Conservation (phyloP, 768 basidiomycete species). For the Russula foetens region DNA sequence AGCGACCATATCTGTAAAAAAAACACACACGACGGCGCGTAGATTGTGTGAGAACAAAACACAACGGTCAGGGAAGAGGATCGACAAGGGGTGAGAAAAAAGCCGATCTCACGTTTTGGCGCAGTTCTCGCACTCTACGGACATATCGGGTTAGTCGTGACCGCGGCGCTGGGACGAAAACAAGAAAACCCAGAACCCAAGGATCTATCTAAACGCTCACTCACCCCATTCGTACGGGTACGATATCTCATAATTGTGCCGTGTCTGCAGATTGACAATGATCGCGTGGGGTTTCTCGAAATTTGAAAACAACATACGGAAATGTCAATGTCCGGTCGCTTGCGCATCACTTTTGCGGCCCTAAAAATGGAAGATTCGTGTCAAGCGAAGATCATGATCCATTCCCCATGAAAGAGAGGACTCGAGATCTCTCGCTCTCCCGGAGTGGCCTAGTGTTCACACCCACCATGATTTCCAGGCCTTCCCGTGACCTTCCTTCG, state of each 20-base stretch:
- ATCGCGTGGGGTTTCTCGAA: no score
- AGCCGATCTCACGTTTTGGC: constrained; percentile 43
- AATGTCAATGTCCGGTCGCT: constrained; percentile 60
- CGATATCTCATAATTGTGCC: constrained; percentile 67
- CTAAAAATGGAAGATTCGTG: constrained; percentile 31
- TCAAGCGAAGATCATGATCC: background rate
- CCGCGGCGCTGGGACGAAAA: background rate
- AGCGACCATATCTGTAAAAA: constrained; percentile 71
- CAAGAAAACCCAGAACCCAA: background rate
- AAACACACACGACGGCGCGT: background rate
- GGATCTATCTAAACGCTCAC: constrained; percentile 34
- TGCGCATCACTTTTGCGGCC: constrained; percentile 64
- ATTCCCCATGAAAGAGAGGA: background rate
- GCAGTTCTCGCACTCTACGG: constrained; percentile 55
- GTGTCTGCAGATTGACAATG: constrained; percentile 32
- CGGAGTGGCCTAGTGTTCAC: background rate
- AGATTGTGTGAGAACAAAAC: background rate
- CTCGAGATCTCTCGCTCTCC: background rate
- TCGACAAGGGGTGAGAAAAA: background rate
- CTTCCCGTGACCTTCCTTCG: constrained; percentile 65
- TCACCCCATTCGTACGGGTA: constrained; percentile 70
- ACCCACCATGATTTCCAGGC: constrained; percentile 65
- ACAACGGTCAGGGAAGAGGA: background rate
- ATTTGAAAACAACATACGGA: constrained; percentile 36
- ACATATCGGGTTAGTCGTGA: constrained; percentile 12